These are phyloP conservation scores for Linum tenue DNA, from an alignment of 345 rosid species.

Conservation along the genomic window DNA sequence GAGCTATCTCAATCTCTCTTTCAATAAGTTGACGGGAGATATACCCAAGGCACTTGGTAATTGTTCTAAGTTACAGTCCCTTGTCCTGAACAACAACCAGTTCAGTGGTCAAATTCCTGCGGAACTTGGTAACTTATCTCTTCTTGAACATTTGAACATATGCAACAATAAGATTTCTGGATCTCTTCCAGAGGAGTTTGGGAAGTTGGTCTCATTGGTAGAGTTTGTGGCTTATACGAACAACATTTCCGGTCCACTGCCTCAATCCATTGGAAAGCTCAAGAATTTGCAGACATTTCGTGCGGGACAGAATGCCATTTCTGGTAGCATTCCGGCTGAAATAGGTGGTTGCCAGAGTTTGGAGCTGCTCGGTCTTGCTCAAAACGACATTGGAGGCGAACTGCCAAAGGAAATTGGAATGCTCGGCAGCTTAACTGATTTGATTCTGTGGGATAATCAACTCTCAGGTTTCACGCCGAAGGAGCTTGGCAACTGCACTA, in stretches of 20 bases:
- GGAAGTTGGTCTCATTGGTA: conserved; percentile 38
- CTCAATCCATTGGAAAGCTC: conserved; percentile 39
- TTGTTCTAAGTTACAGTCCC: conserved; percentile 35
- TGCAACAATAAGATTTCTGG: conserved; percentile 39
- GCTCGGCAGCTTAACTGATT: conserved; percentile 48
- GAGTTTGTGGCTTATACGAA: conserved; percentile 66
- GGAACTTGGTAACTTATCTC: conserved; percentile 28
- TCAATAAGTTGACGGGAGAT: conserved; percentile 49
- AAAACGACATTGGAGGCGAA: conserved; percentile 57
- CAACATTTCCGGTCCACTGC: conserved; percentile 60
- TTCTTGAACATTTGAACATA: conserved; percentile 24
- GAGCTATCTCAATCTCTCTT: conserved; percentile 31
- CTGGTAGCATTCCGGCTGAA: conserved; percentile 62
- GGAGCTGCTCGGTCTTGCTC: conserved; percentile 68
- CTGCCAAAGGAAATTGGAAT: conserved; percentile 51
- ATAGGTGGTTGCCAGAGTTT: conserved; percentile 61
- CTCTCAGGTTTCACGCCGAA: conserved; percentile 55
- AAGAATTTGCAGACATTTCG: conserved; percentile 45
- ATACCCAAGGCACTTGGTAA: conserved; percentile 33
- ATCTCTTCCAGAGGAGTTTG: conserved; percentile 43
- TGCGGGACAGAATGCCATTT: conserved; percentile 57
- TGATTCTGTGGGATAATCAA: conserved; percentile 63
- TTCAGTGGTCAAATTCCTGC: conserved; percentile 57
- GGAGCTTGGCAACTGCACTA: conserved; percentile 51
- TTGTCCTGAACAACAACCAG: conserved; percentile 50